phyloP scores from a whole-genome alignment of 306 rosid genomes.

The Datisca glomerata region DNA sequence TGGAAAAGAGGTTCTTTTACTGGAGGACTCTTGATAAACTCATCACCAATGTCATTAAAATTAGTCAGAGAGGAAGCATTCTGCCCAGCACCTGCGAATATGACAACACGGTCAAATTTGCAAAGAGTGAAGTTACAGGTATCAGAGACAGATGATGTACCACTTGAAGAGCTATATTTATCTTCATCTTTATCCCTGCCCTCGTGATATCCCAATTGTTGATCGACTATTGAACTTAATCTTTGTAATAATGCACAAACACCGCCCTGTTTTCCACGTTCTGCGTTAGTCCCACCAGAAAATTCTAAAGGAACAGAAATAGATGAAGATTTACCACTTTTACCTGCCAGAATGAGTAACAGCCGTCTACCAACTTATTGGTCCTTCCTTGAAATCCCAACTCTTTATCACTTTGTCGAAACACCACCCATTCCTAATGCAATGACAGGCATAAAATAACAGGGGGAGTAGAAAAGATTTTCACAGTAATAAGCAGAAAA shows the following conservation, averaged over 20 bases:
- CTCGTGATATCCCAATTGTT: constrained; percentile 20
- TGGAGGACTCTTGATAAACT: constrained; percentile 36
- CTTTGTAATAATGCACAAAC: constrained; percentile 62
- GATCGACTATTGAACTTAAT: constrained; percentile 32
- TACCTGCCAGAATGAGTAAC: constrained; percentile 99
- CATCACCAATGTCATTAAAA: constrained; percentile 43
- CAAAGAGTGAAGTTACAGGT: background rate
- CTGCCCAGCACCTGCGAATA: too few species aligned
- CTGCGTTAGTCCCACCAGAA: constrained; percentile 14
- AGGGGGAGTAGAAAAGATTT: too few species aligned
- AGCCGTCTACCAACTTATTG: constrained; percentile 90
- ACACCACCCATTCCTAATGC: constrained; percentile 87
- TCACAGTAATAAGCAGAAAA: too few species aligned
- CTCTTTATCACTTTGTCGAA: constrained; percentile 73
- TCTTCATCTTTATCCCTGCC: background rate
- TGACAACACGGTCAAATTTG: background rate
- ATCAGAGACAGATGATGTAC: constrained; percentile 15
- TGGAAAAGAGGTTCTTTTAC: constrained; percentile 49
- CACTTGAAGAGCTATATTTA: constrained; percentile 14
- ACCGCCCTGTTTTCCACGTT: constrained; percentile 55
- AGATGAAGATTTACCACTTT: constrained; percentile 1
- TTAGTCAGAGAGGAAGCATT: constrained; percentile 19
- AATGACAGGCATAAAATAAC: too few species aligned
- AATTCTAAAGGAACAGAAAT: constrained; percentile 11
- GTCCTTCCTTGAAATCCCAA: constrained; percentile 96